phyloP scores from a whole-genome alignment of 495 filamentous ascomycete genomes.

The Penicillium tannophilum region DNA sequence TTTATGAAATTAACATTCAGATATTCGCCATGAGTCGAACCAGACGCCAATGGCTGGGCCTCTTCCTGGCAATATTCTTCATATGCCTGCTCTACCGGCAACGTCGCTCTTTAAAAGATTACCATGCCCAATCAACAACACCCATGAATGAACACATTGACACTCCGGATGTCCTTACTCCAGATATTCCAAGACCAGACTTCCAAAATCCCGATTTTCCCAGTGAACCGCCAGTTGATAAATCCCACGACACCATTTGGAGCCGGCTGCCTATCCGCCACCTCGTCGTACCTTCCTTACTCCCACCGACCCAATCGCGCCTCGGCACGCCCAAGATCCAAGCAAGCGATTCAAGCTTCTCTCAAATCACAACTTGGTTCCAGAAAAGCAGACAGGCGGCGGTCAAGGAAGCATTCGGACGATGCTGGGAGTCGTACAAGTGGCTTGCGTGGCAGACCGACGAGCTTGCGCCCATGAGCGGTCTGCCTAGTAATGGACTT shows the following conservation, averaged over 20 bases:
- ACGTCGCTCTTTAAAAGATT: slow-evolving; percentile 2
- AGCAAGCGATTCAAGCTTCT: slow-evolving; percentile 3
- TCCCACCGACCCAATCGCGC: slow-evolving; percentile 4
- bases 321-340: slow-evolving; percentile 13
- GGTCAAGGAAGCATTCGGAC: slow-evolving; percentile 61
- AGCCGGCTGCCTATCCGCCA: slow-evolving; percentile 17
- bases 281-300: slow-evolving; percentile 3
- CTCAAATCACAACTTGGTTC: slow-evolving; percentile 2
- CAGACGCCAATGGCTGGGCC: slow-evolving; percentile 20
- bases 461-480: slow-evolving; percentile 64
- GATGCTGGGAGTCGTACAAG: slow-evolving; percentile 66
- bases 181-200: neutral
- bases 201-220: slow-evolving; percentile 4
- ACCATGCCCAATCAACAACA: neutral
- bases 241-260: slow-evolving; percentile 11
- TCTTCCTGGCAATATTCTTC: slow-evolving; percentile 10
- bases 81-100: slow-evolving; percentile 14
- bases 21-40: slow-evolving; percentile 20
- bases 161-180: neutral
- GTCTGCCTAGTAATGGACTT: slow-evolving; percentile 62
- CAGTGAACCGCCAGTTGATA: neutral
- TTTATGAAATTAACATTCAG: slow-evolving; percentile 4
- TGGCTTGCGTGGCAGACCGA: slow-evolving; percentile 68
- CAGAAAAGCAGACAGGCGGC: slow-evolving; percentile 33
- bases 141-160: neutral